These are phyloP conservation scores for Coniosporium tulheliwenetii DNA, from an alignment of 2,329 filamentous ascomycete species.

Conservation along the genomic window DNA sequence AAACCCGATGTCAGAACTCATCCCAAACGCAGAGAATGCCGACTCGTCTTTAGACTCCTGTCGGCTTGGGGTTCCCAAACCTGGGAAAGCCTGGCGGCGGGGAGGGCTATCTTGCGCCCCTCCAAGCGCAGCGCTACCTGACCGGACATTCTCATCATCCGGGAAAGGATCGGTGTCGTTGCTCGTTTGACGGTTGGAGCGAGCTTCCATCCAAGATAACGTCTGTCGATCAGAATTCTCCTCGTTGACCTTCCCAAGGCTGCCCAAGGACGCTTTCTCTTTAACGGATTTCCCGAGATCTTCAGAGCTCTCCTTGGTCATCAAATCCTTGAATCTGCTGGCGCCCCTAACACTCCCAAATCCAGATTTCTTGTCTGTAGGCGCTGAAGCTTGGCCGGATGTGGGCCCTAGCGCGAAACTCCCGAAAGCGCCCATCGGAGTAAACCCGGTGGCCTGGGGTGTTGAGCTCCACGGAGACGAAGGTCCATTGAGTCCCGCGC, in stretches of 20 bases:
- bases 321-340: constrained; percentile 73
- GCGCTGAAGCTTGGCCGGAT: constrained; percentile 36
- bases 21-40: constrained; percentile 44
- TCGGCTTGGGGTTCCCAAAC: constrained; percentile 27
- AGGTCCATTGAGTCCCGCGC: constrained; percentile 29
- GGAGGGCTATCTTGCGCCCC: constrained; percentile 56
- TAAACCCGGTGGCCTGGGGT: constrained; percentile 45
- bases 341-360: constrained; percentile 55
- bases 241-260: constrained; percentile 38
- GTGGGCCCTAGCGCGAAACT: constrained; percentile 57
- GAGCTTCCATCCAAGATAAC: constrained; percentile 35
- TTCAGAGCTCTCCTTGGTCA: constrained; percentile 63
- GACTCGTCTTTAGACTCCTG: constrained; percentile 39
- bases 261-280: constrained; percentile 38
- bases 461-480: constrained; percentile 44
- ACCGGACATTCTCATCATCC: constrained; percentile 45
- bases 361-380: constrained; percentile 54
- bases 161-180: constrained; percentile 58
- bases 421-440: constrained; percentile 74
- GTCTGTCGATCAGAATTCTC: constrained; percentile 28
- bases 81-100: constrained; percentile 25
- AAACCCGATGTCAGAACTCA: constrained; percentile 41
- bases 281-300: constrained; percentile 33
- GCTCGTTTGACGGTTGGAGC: constrained; percentile 31
- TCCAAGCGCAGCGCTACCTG: constrained; percentile 58